These are phyloP conservation scores for Calonectria pteridis DNA, from an alignment of 2,329 filamentous ascomycete genomes.

Conservation along the genomic window DNA sequence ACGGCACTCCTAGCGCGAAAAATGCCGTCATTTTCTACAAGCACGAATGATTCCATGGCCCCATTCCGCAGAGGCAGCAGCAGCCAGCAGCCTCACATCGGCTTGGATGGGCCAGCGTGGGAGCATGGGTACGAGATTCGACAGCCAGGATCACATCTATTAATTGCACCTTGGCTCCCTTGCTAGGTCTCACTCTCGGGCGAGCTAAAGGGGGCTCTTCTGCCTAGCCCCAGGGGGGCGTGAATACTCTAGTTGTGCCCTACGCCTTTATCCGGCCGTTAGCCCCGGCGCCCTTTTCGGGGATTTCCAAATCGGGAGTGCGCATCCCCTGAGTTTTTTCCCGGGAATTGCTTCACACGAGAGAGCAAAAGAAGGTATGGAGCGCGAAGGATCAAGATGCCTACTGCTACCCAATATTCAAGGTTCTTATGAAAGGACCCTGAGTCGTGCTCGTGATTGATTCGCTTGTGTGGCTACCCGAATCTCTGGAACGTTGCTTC, in stretches of 20 bases:
- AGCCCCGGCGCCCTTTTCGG: neutral
- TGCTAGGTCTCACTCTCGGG: neutral
- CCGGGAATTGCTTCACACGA: neutral
- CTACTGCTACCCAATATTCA: neutral
- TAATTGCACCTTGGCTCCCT: neutral
- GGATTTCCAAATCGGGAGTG: neutral
- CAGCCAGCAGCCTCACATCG: neutral
- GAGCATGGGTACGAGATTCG: neutral
- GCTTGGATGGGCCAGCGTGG: neutral
- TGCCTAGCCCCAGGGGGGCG: neutral
- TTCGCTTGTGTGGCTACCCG: neutral
- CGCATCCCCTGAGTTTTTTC: neutral
- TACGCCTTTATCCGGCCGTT: neutral
- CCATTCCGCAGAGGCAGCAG: neutral
- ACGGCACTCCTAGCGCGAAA: neutral
- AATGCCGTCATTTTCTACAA: neutral
- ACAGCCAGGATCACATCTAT: neutral
- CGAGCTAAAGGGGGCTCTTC: neutral
- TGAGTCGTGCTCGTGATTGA: conserved; percentile 6
- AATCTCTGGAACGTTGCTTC: neutral
- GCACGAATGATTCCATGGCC: neutral
- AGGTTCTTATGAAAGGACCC: neutral
- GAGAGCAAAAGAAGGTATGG: neutral
- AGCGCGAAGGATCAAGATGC: neutral
- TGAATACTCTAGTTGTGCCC: neutral